Evolutionary conservation across 345 rosid species (phyloP).

Genomic region (Eutrema yunnanense): DNA sequence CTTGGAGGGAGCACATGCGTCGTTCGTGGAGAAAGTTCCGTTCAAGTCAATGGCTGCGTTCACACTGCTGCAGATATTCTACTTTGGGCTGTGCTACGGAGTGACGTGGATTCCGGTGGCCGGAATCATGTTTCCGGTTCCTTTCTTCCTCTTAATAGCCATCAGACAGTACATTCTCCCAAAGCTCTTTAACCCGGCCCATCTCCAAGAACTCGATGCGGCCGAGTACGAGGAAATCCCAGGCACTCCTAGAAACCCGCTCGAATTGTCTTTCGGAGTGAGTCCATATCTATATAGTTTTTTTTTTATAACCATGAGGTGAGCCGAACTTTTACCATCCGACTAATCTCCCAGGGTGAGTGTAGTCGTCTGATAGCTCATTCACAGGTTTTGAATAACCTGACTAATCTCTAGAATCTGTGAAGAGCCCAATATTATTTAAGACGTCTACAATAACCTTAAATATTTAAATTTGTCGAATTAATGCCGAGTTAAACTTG

Average conservation of each 20-base stretch:
- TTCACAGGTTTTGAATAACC: neutral
- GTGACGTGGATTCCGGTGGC: slow-evolving; percentile 86
- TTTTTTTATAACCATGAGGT: too few species aligned
- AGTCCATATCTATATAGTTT: neutral
- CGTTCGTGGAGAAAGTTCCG: slow-evolving; percentile 73
- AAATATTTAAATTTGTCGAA: neutral
- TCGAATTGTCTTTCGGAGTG: slow-evolving; percentile 25
- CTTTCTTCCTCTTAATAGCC: slow-evolving; percentile 67
- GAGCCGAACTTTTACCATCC: too few species aligned
- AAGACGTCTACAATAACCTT: neutral
- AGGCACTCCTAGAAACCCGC: slow-evolving; percentile 36
- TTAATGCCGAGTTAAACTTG: neutral
- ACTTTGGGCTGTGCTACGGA: slow-evolving; percentile 63
- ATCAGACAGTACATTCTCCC: slow-evolving; percentile 71
- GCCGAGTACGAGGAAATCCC: slow-evolving; percentile 77
- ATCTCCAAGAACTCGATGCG: slow-evolving; percentile 66
- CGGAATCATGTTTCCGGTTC: slow-evolving; percentile 79
- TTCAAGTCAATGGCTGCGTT: slow-evolving; percentile 46
- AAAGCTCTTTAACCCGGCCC: slow-evolving; percentile 38
- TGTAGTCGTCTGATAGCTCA: too few species aligned
- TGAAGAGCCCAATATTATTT: too few species aligned
- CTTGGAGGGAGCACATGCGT: slow-evolving; percentile 60
- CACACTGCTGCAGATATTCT: slow-evolving; percentile 56
- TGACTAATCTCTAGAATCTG: neutral
- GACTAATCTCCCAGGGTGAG: too few species aligned